phyloP scores from a whole-genome alignment of 2,329 filamentous ascomycete genomes.

The Phaeosphaeria sp. region DNA sequence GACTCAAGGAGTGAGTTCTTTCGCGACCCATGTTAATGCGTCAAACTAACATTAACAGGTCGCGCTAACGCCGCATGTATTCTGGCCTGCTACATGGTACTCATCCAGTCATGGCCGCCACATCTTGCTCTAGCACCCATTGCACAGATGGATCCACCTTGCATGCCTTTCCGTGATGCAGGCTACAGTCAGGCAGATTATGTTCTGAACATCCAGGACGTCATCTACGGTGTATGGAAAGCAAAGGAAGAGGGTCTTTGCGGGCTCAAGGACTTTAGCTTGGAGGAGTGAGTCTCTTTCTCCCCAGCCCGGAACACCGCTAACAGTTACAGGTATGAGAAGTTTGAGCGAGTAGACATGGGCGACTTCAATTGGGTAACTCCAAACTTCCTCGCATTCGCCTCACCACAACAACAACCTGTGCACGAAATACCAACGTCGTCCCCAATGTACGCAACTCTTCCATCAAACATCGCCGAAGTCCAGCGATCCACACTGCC shows the following conservation, averaged over 20 bases:
- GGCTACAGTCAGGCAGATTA: constrained; percentile 99
- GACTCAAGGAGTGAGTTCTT: constrained; percentile 80
- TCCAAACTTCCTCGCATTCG: constrained; percentile 92
- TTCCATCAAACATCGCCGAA: constrained; percentile 78
- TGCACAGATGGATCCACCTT: constrained; percentile 91
- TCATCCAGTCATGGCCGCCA: constrained; percentile 97
- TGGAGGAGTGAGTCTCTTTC: constrained; percentile 73
- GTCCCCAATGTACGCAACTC: constrained; percentile 73
- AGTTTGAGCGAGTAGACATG: constrained; percentile 93
- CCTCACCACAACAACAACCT: constrained; percentile 86
- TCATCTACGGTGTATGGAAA: constrained; percentile 98
- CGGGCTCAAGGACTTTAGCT: constrained; percentile 88
- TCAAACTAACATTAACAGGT: constrained; percentile 57
- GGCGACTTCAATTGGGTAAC: constrained; percentile 99
- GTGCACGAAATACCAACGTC: constrained; percentile 73
- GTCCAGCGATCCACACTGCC: constrained; percentile 76
- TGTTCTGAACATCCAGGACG: constrained; percentile 91
- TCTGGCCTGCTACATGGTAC: constrained; percentile 96
- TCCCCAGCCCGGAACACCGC: neutral
- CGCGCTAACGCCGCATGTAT: constrained; percentile 94
- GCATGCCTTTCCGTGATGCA: constrained; percentile 98
- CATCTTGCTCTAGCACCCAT: constrained; percentile 95
- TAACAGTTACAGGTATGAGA: constrained; percentile 73
- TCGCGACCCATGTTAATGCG: neutral
- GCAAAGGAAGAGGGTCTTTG: constrained; percentile 96